Evolutionary conservation across 352 stramenopile species (phyloP).

Genomic region (Aphanomyces euteiches): DNA sequence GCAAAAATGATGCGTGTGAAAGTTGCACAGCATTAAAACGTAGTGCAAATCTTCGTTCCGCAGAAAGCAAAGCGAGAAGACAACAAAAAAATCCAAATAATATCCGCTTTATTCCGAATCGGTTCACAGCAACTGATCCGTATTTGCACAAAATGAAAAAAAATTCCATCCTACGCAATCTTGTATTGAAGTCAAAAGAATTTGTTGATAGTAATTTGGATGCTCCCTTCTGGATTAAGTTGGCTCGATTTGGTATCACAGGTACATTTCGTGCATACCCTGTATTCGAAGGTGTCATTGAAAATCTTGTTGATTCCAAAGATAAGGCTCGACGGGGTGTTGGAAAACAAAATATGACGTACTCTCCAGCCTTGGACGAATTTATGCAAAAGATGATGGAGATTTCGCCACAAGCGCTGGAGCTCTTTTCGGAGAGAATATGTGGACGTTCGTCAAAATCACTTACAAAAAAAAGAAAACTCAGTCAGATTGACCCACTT

Average conservation of each 20-base stretch:
- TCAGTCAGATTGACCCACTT: not conserved
- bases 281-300: constrained; percentile 72
- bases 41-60: constrained; percentile 70
- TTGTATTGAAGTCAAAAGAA: constrained; percentile 3
- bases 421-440: constrained; percentile 70
- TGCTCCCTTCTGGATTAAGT: constrained; percentile 63
- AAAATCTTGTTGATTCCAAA: constrained; percentile 79
- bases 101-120: constrained; percentile 69
- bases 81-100: constrained; percentile 69
- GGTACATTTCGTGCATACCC: constrained; percentile 63
- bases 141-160: constrained; percentile 77
- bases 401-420: constrained; percentile 69
- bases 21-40: constrained; percentile 61
- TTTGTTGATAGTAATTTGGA: constrained; percentile 38
- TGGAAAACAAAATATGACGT: constrained; percentile 84
- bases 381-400: constrained; percentile 63
- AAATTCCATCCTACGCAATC: constrained; percentile 56
- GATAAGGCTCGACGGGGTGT: constrained; percentile 75
- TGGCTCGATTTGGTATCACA: constrained; percentile 68
- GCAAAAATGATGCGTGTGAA: constrained; percentile 50
- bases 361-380: constrained; percentile 59
- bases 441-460: constrained; percentile 68
- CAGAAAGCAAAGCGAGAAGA: constrained; percentile 61
- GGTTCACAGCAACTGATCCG: constrained; percentile 73
- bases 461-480: constrained; percentile 40